Evolutionary conservation across 495 filamentous ascomycete genomes (phyloP), one percentile per base, ranked within the genome.

Genomic region (Mytilinidion resinicola): DNA sequence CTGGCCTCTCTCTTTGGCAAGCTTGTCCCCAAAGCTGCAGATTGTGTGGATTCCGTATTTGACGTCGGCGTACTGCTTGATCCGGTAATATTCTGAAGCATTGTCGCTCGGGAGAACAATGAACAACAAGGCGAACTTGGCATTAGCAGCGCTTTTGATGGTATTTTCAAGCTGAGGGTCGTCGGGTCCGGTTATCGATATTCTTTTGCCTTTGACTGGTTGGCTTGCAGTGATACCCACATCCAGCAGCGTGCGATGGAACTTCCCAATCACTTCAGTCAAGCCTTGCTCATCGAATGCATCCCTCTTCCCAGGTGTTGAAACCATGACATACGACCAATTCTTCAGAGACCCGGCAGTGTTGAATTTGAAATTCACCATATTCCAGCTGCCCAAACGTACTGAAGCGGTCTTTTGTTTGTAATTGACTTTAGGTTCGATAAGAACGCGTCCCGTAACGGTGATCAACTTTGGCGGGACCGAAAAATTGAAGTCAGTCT

Each of bases 31-130:
- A 1, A 85, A 71, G 9, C 80, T 72, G 56, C 83, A 86, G 49
- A 89, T 78, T 9, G 84, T 90, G 25, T 80, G 79, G 34, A 88
- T 73, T 5, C 88, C 88, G 51, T 71, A 77, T 0, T 75, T 71
- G 3, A 83, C 69, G 61, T 95, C 89, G 2, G 77, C 85, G 15
- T 81, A 64, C 43, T 70, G 74, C 72, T 95, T 95, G 65, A 93
- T 74, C 20, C 66, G 74, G 60, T 82, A 81, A 70, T 93, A 93
- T 9, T 81, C 66, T 1, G 66, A 67, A 9, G 74, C 67, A 36
- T 80, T 73, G 3, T 71, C 71, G 9, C 43, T 61, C 1, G 77
- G 78, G 1, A 91, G 72, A 36, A 91, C 72, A 20, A 87, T 78
- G 8, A 92, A 69, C 0, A 92, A 73, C n/a, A 90, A 62, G 37